phyloP scores from a whole-genome alignment of 495 filamentous ascomycete species.

The Neurospora cerealis region DNA sequence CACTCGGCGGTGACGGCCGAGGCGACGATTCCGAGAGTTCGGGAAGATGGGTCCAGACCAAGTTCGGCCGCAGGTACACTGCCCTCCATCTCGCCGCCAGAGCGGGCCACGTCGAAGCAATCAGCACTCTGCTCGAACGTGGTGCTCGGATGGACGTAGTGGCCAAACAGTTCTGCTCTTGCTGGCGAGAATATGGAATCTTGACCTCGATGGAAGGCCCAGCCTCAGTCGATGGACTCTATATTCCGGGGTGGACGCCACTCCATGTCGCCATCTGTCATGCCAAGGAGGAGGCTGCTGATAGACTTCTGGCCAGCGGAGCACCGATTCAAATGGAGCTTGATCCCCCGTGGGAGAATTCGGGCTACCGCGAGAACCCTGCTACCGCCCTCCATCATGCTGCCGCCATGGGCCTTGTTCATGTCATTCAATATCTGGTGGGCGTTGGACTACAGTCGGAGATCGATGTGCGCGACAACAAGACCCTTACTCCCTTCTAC shows the following conservation, averaged over 20 bases:
- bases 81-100: conserved; percentile 29
- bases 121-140: conserved; percentile 19
- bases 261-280: conserved; percentile 31
- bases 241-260: conserved; percentile 19
- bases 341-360: neutral
- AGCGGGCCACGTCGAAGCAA: conserved; percentile 20
- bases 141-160: conserved; percentile 16
- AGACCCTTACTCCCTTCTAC: conserved; percentile 23
- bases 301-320: conserved; percentile 22
- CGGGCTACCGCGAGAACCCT: neutral
- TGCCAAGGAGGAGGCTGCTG: conserved; percentile 17
- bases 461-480: conserved; percentile 19
- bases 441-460: conserved; percentile 16
- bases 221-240: neutral
- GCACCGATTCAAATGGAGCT: conserved; percentile 20
- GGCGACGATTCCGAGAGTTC: neutral
- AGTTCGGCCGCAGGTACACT: conserved; percentile 8
- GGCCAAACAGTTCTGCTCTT: conserved; percentile 22
- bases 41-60: neutral
- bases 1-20: neutral
- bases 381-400: conserved; percentile 22
- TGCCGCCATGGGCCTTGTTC: conserved; percentile 14
- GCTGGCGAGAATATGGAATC: conserved; percentile 14
- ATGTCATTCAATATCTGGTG: conserved; percentile 15
- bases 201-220: conserved; percentile 15